These are phyloP conservation scores for Odontarrhena argentea DNA, from an alignment of 345 rosid species.

Conservation along the genomic window DNA sequence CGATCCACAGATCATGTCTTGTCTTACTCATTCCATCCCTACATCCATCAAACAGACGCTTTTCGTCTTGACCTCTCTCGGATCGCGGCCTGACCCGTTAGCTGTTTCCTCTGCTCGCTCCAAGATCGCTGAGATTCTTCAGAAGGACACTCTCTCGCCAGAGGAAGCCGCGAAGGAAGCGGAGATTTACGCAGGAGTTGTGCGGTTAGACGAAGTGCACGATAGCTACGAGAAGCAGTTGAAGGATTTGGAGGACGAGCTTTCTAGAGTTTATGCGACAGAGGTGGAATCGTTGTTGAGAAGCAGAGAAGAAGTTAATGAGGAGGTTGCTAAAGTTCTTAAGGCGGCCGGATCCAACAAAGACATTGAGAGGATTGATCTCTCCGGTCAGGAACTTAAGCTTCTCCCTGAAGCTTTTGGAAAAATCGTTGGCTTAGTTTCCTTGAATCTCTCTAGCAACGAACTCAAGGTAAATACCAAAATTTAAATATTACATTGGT, in stretches of 20 bases:
- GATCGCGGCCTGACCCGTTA: constrained; percentile 72
- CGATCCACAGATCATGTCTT: constrained; percentile 50
- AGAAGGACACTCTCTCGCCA: constrained; percentile 43
- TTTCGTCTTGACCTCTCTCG: constrained; percentile 63
- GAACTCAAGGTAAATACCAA: constrained; percentile 57
- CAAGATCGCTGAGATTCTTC: constrained; percentile 57
- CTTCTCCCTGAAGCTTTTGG: constrained; percentile 79
- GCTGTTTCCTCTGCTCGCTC: constrained; percentile 63
- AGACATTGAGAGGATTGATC: constrained; percentile 55
- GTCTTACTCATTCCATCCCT: constrained; percentile 60
- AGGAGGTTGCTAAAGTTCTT: constrained; percentile 59
- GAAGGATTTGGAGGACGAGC: constrained; percentile 66
- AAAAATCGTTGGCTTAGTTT: constrained; percentile 60
- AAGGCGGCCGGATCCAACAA: constrained; percentile 47
- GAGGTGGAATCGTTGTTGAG: constrained; percentile 43
- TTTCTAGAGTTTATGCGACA: constrained; percentile 54
- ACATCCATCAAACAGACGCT: constrained; percentile 52
- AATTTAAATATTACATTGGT: neutral
- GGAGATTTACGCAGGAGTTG: constrained; percentile 51
- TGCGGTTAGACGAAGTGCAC: constrained; percentile 72
- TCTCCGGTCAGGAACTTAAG: constrained; percentile 63
- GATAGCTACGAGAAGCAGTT: constrained; percentile 59
- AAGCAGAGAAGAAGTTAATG: constrained; percentile 42
- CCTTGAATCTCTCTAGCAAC: constrained; percentile 71
- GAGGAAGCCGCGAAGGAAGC: constrained; percentile 59